A percentile compares a stretch with the other conserved stretches of the same genome.
phyloP scores from a whole-genome alignment of 371 early-diverging fungal genomes.

The Mucor saturninus region DNA sequence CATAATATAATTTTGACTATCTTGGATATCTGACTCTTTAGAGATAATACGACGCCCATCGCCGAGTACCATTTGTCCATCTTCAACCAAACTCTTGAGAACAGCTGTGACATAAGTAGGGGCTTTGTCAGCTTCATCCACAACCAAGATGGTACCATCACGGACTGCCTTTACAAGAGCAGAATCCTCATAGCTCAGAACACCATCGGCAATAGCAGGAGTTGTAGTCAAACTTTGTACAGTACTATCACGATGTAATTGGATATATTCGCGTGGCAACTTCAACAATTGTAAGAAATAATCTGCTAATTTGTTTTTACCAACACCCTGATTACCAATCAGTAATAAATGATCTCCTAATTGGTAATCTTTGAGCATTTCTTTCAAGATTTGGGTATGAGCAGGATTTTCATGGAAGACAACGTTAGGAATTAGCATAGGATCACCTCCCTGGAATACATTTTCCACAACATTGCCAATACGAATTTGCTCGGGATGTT shows the following conservation, averaged over 20 bases:
- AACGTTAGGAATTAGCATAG: conserved; percentile 72
- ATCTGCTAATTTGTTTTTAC: conserved; percentile 85
- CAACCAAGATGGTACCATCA: conserved; percentile 76
- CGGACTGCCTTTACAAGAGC: conserved; percentile 74
- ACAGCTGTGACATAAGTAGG: conserved; percentile 85
- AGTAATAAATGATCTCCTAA: conserved; percentile 76
- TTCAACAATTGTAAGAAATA: conserved; percentile 76
- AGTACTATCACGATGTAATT: conserved; percentile 85
- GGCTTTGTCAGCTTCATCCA: conserved; percentile 91
- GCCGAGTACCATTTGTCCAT: conserved; percentile 85
- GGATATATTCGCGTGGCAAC: conserved; percentile 84
- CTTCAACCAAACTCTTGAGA: conserved; percentile 79
- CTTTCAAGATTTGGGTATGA: conserved; percentile 72
- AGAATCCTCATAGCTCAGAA: conserved; percentile 78
- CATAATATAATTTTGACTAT: conserved; percentile 52
- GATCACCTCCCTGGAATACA: conserved; percentile 63
- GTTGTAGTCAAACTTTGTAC: conserved; percentile 81
- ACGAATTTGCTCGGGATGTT: conserved; percentile 53
- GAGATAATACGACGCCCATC: conserved; percentile 82
- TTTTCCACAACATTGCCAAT: conserved; percentile 65
- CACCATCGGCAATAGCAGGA: conserved; percentile 78
- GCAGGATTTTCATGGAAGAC: conserved; percentile 80
- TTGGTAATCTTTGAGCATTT: conserved; percentile 76
- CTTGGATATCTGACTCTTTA: conserved; percentile 50
- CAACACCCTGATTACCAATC: conserved; percentile 86